Conservation (phyloP, 306 rosid genomes). For the Acacia melanoxylon region DNA sequence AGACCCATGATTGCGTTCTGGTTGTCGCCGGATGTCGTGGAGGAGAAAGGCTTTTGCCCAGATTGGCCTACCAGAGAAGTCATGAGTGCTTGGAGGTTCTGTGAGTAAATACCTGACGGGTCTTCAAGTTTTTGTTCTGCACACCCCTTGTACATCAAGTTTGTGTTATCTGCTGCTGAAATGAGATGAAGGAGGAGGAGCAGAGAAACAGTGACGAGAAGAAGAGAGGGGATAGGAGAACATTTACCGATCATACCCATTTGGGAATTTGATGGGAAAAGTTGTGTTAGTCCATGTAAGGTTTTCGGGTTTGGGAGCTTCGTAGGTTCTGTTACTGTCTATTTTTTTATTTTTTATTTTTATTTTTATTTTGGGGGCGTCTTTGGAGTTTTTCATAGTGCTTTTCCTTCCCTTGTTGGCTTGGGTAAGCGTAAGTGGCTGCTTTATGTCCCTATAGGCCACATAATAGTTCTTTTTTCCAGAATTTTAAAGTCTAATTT, state of each 20-base stretch:
- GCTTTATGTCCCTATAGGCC: not conserved
- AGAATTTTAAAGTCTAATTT: not conserved
- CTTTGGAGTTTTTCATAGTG: not conserved
- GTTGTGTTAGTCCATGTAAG: not conserved
- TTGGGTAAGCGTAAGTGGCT: not conserved
- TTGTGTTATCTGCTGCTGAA: conserved; percentile 40
- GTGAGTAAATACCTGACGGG: conserved; percentile 46
- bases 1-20: conserved; percentile 48
- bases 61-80: conserved; percentile 52
- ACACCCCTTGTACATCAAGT: conserved; percentile 68
- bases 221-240: conserved; percentile 10
- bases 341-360: too few species aligned
- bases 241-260: conserved; percentile 39
- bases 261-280: not conserved
- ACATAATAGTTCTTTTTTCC: not conserved
- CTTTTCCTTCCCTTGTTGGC: not conserved
- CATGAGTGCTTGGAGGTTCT: conserved; percentile 62
- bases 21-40: conserved; percentile 49
- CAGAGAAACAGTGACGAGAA: conserved; percentile 1
- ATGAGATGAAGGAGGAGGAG: not conserved
- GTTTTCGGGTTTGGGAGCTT: not conserved
- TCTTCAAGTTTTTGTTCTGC: conserved; percentile 58
- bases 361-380: not conserved
- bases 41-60: conserved; percentile 47
- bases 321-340: not conserved